Evolutionary conservation across 108 stramenopile genomes (phyloP), one percentile per base, ranked within the genome.

Genomic region (Cyclostephanos tholiformis): DNA sequence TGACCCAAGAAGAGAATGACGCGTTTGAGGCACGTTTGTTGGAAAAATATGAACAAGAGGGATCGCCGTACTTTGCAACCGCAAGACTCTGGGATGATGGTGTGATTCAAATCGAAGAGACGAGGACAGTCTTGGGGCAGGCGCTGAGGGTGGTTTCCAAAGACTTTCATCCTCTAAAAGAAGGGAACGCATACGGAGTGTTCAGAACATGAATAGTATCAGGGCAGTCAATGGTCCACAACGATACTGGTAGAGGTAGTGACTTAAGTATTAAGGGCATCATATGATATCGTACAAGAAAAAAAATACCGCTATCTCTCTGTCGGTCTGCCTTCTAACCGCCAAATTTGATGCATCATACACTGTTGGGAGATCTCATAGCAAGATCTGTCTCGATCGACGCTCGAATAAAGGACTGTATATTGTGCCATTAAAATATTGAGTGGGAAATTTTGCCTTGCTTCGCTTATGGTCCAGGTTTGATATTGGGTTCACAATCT

Each of bases 21-120:
- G 84, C 53, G 38, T 93, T 91, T 67, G 82, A 91, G 67, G 55
- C 67, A 53, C 91, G 88, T 26, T 85, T 91, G 29, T 67, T 93
- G 22, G 88, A 92, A 32, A 91, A 93, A 65, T 96, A 85, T 63
- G 89, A 87, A 43, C 77, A 53, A 63, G 94, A 95, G 75, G 88
- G 92, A 53, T 88, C 88, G 4, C 91, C 96, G 0, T 98, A 95
- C 77, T 99, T 82, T 76, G 93, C 95, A 16, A 93, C 92, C 46
- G 96, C 97, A 0, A 77, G 97, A 36, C 84, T 99, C 39, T 99
- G 97, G 97, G 98, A 99, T 65, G 98, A 99, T 70, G 98, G 98
- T 19, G 89, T 99, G 56, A 99, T 99, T 75, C 92, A 97, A 49
- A 95, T 97, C 0, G 86, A 86, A 22, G 94, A 97, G 53, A 97